phyloP scores from a whole-genome alignment of 1,139 yeast genomes.

The Candida sanyaensis region DNA sequence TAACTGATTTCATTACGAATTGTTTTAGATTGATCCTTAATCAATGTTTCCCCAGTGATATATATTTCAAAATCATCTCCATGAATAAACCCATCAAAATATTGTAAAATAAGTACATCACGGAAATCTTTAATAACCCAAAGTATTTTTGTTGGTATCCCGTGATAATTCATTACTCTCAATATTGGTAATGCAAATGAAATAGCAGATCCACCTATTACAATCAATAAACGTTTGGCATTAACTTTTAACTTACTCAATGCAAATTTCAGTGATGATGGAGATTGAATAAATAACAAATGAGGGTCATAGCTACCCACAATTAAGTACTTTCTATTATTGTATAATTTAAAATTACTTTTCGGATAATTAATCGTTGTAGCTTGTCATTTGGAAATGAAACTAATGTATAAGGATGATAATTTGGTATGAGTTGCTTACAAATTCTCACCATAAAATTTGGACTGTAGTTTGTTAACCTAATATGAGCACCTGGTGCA shows the following conservation, averaged over 20 bases:
- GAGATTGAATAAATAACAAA: constrained; percentile 36
- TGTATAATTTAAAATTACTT: constrained; percentile 60
- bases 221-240: constrained; percentile 58
- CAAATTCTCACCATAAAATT: constrained; percentile 40
- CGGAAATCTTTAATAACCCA: constrained; percentile 89
- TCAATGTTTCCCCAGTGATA: constrained; percentile 53
- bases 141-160: constrained; percentile 72
- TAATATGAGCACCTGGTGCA: constrained; percentile 57
- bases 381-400: constrained; percentile 57
- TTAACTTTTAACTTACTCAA: constrained; percentile 34
- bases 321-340: constrained; percentile 56
- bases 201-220: constrained; percentile 79
- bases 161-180: constrained; percentile 73
- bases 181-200: constrained; percentile 81
- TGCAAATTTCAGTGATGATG: no score
- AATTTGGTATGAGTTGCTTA: constrained; percentile 57
- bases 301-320: constrained; percentile 77
- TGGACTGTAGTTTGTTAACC: constrained; percentile 43
- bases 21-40: constrained; percentile 12
- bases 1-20: constrained; percentile 5
- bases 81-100: constrained; percentile 62
- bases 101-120: constrained; percentile 67
- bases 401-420: constrained; percentile 87
- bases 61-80: constrained; percentile 73
- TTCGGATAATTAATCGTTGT: constrained; percentile 59